Evolutionary conservation across 768 basidiomycete genomes (phyloP), one percentile per base, ranked within the genome.

Genomic region (Leucosporidium yakuticum): DNA sequence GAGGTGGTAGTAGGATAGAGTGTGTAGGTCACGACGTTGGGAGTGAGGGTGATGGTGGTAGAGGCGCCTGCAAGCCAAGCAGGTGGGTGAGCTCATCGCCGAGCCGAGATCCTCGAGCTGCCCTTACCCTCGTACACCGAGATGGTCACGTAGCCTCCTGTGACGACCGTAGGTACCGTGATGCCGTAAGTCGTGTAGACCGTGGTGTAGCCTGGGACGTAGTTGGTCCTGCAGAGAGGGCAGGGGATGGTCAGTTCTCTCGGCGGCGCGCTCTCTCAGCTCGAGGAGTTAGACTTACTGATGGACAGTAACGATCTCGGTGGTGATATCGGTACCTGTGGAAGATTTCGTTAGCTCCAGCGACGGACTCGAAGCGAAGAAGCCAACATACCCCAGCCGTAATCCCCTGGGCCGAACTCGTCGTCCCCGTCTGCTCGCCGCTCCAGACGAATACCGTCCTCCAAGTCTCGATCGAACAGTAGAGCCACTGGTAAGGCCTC

Each of bases 301-400:
- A 17, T 66, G 34, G 6, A 60, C n/a, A 0, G 54, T 58, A 6
- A 62, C 19, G 1, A 56, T 67, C 48, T 19, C 39, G 4, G 60
- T 62, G 2, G 56, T 50, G 4, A 59, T 19, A 27, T 67, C 66
- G 21, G 66, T 67, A 0, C 66, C 66, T 67, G 57, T 48, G n/a
- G n/a, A 23, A 25, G 0, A n/a, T 23, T 21, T 23, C 0, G 2
- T 12, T 5, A 11, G 19, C 11, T 7, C 17, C 6, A 1, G 19
- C 15, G 29, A 4, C 17, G 9, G 17, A 12, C 19, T 0, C 14
- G 9, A 53, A 2, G 11, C 3, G 34, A 19, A 4, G 19, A n/a
- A 51, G 23, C 7, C 25, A 8, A 9, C 66, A 14, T 23, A 67
- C 61, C 60, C 66, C 61, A 62, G 4, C 66, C 66, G 2, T 53